A percentile compares a stretch with the other conserved stretches of the same genome.
These are phyloP conservation scores for Ogataea minuta DNA, from an alignment of 805 yeast species.

Conservation along the genomic window DNA sequence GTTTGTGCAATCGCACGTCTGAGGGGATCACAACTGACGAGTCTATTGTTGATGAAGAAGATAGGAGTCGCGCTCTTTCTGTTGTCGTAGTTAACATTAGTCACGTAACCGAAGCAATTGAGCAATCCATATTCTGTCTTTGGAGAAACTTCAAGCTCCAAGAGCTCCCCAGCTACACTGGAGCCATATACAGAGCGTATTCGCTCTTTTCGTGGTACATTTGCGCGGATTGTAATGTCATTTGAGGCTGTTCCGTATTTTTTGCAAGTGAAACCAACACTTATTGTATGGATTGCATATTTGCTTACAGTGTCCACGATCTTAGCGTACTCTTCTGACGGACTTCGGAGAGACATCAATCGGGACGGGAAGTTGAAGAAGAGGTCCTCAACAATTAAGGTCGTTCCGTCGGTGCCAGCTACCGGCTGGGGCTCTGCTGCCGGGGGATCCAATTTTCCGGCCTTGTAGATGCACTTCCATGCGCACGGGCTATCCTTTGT, in stretches of 20 bases:
- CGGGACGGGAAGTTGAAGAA: constrained; percentile 88
- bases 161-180: constrained; percentile 60
- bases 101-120: constrained; percentile 55
- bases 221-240: constrained; percentile 57
- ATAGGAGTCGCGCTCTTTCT: constrained; percentile 67
- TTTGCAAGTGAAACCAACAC: constrained; percentile 77
- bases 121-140: constrained; percentile 45
- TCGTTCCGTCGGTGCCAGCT: constrained; percentile 90
- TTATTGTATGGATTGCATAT: constrained; percentile 71
- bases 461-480: constrained; percentile 62
- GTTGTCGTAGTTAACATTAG: constrained; percentile 68
- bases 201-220: constrained; percentile 56
- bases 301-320: constrained; percentile 81
- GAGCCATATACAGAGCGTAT: constrained; percentile 74
- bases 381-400: constrained; percentile 78
- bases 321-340: constrained; percentile 70
- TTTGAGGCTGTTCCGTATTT: constrained; percentile 73
- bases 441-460: constrained; percentile 57
- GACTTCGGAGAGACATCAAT: constrained; percentile 58
- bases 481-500: constrained; percentile 61
- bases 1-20: constrained; percentile 62
- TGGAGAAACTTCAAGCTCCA: constrained; percentile 44
- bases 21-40: constrained; percentile 81
- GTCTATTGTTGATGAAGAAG: constrained; percentile 80
- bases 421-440: constrained; percentile 57